Conservation (phyloP, 2,329 filamentous ascomycete genomes). For the Curvularia eragrostidis region DNA sequence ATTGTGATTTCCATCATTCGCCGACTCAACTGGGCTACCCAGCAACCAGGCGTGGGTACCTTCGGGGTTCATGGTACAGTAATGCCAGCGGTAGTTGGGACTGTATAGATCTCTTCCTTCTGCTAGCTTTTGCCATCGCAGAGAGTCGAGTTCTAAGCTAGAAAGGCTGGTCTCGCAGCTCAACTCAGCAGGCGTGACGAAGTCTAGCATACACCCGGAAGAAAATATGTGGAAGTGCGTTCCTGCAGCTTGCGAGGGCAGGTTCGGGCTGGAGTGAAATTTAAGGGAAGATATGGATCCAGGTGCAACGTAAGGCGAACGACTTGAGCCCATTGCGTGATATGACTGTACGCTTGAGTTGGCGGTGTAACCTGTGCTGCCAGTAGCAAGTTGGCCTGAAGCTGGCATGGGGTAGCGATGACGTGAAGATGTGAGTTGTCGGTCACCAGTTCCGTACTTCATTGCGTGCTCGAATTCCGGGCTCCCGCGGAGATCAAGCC, state of each 20-base stretch:
- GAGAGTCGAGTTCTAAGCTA: constrained; percentile 81
- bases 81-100: constrained; percentile 94
- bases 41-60: constrained; percentile 96
- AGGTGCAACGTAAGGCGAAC: constrained; percentile 66
- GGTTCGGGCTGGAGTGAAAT: constrained; percentile 84
- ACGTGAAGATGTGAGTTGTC: constrained; percentile 41
- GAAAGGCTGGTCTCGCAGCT: constrained; percentile 92
- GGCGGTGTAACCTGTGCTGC: constrained; percentile 70
- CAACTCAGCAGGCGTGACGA: constrained; percentile 89
- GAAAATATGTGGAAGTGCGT: constrained; percentile 96
- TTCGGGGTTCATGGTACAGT: constrained; percentile 93
- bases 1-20: constrained; percentile 70
- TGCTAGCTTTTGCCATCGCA: constrained; percentile 94
- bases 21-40: constrained; percentile 81
- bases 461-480: constrained; percentile 81
- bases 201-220: constrained; percentile 89
- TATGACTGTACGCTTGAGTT: constrained; percentile 69
- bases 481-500: constrained; percentile 91
- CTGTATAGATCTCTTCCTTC: constrained; percentile 95
- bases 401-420: constrained; percentile 39
- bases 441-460: constrained; percentile 61
- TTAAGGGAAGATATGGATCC: constrained; percentile 89
- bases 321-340: constrained; percentile 51
- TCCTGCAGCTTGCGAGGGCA: constrained; percentile 87
- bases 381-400: constrained; percentile 46